Base-by-base conservation (phyloP, 352 stramenopile genomes). In the Sclerospora graminicola region DNA sequence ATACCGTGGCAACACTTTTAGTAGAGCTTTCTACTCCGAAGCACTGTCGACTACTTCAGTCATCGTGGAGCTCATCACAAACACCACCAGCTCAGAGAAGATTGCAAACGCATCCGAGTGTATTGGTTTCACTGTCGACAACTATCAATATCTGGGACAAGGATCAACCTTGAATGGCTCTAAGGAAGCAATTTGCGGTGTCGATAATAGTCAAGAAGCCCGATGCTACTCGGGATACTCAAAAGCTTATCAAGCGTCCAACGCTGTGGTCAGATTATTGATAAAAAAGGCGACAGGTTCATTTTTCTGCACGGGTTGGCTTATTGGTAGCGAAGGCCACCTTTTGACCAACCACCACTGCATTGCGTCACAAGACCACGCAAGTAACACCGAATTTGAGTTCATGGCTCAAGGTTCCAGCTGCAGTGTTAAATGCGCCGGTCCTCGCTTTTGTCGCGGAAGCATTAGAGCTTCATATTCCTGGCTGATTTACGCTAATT, bases 291-390 rank as follows among this genome's bases (percentile, higher is more conserved):
- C 28, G 28, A n/a, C 28, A 32, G 69, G 69, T 13, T 52, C 50
- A 2, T 58, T 48, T 29, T 24, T 78, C 33, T 87, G 75, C 46
- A 84, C 75, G 1, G 75, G 75, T 8, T 87, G 70, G 62, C 68
- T 87, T 13, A 52, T 35, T 20, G 75, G 69, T 11, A 82, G 56
- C 31, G 60, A 81, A 24, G 67, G 68, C 1, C 71, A 89, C 47
- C 15, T 89, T n/a, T 62, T 86, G 52, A 86, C 76, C 6, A 86
- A 86, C 57, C 48, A 73, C 14, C 73, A 88, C 51, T 88, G 70
- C 47, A 82, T 82, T 29, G 40, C 63, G 11, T 21, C 52, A 15
- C 39, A 54, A 24, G 49, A 51, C 1, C 46, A 56, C 40, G 66
- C 59, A 0, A 38, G 49, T 0, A 44, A 42, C 14, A 74, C 59